These are phyloP conservation scores for Cicer cuneatum DNA, from an alignment of 306 rosid species.

Conservation along the genomic window DNA sequence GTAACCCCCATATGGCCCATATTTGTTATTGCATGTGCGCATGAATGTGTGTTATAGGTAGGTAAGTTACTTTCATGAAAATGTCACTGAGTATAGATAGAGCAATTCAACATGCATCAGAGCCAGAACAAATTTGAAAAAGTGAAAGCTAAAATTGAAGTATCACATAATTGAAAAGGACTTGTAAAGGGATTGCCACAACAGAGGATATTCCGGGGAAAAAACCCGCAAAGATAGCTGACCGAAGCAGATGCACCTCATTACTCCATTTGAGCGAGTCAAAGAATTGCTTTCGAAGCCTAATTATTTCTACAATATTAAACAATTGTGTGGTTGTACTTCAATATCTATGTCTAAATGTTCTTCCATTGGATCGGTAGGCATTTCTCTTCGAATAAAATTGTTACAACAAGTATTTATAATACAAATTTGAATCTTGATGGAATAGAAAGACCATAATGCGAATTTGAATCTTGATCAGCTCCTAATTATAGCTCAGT, in stretches of 20 bases:
- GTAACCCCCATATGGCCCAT: conserved; percentile 11
- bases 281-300: conserved; percentile 78
- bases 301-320: too few species aligned
- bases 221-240: conserved; percentile 85
- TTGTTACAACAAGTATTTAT: too few species aligned
- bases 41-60: not conserved
- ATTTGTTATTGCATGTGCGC: not conserved
- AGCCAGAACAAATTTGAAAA: conserved; percentile 34
- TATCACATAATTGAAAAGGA: conserved; percentile 54
- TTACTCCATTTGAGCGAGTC: conserved; percentile 74
- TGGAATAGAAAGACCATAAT: too few species aligned
- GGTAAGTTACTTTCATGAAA: conserved; percentile 13
- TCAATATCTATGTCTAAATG: conserved; percentile 56
- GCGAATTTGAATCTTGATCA: too few species aligned
- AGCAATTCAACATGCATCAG: conserved; percentile 36
- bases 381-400: too few species aligned
- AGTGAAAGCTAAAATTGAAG: too few species aligned
- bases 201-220: conserved; percentile 94
- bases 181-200: conserved; percentile 61
- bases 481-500: too few species aligned
- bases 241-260: conserved; percentile 73
- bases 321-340: conserved; percentile 76
- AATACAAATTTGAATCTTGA: too few species aligned
- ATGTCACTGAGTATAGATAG: conserved; percentile 26
- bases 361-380: too few species aligned